phyloP scores from a whole-genome alignment of 2,329 filamentous ascomycete species.

The Mycocentrospora acerina region DNA sequence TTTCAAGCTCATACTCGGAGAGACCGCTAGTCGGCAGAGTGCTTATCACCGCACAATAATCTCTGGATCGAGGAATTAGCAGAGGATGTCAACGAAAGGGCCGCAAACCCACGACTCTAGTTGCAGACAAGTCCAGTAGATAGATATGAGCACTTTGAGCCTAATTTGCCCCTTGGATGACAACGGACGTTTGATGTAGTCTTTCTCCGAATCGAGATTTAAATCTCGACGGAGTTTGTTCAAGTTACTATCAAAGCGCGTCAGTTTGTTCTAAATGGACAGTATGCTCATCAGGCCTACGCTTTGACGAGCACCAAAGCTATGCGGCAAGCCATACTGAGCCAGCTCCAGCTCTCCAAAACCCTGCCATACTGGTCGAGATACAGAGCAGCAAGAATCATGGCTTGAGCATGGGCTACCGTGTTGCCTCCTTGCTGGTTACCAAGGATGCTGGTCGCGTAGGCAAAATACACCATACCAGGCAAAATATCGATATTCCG shows the following conservation, averaged over 20 bases:
- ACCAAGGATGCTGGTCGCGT: slow-evolving; percentile 83
- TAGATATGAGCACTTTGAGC: slow-evolving; percentile 55
- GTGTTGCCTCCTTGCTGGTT: slow-evolving; percentile 77
- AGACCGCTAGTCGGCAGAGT: slow-evolving; percentile 62
- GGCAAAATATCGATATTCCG: slow-evolving; percentile 84
- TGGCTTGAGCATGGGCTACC: slow-evolving; percentile 80
- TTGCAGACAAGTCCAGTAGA: slow-evolving; percentile 93
- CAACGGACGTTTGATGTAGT: slow-evolving; percentile 10
- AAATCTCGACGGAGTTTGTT: slow-evolving; percentile 27
- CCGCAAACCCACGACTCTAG: slow-evolving; percentile 73
- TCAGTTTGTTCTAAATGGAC: slow-evolving; percentile 1
- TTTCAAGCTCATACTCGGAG: slow-evolving; percentile 57
- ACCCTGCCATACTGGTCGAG: slow-evolving; percentile 85
- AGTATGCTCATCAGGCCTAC: slow-evolving; percentile 38
- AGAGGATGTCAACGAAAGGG: background rate
- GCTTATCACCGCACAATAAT: slow-evolving; percentile 85
- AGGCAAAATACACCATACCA: slow-evolving; percentile 85
- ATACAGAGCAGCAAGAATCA: slow-evolving; percentile 83
- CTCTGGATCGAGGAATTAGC: slow-evolving; percentile 53
- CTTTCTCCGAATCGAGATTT: slow-evolving; percentile 7
- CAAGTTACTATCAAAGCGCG: slow-evolving; percentile 33
- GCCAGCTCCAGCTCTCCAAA: slow-evolving; percentile 79
- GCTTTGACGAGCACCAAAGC: slow-evolving; percentile 74
- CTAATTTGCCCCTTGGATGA: slow-evolving; percentile 31
- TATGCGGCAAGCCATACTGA: slow-evolving; percentile 60